phyloP scores from a whole-genome alignment of 305 asterid genomes.

The Salvia sclarea region DNA sequence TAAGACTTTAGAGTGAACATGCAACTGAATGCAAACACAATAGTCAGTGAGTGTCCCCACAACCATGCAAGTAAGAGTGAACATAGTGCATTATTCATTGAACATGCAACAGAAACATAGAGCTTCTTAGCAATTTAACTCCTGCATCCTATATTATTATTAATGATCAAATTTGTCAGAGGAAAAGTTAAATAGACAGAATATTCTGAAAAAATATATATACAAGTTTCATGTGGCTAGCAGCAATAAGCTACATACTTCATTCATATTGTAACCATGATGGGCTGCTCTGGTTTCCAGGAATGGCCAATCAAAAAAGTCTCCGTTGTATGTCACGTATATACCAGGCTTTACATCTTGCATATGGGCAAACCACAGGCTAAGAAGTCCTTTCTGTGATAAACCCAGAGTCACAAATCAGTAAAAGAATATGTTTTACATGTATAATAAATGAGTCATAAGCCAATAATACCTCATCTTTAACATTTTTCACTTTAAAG shows the following conservation, averaged over 20 bases:
- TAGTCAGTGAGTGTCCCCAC: conserved; percentile 15
- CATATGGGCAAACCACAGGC: conserved; percentile 88
- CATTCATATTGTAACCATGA: conserved; percentile 77
- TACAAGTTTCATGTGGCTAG: conserved; percentile 30
- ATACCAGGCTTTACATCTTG: conserved; percentile 94
- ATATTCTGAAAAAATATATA: conserved; percentile 2
- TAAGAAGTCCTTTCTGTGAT: conserved; percentile 79
- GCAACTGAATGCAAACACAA: conserved; percentile 6
- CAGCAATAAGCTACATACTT: conserved; percentile 53
- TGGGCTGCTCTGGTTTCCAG: conserved; percentile 84
- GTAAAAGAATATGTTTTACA: background rate
- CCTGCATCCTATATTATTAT: conserved; percentile 11
- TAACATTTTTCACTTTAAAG: conserved; percentile 83
- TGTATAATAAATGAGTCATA: background rate
- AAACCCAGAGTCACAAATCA: conserved; percentile 25
- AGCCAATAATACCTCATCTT: conserved; percentile 72
- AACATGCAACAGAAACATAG: background rate
- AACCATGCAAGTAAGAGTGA: conserved; percentile 15
- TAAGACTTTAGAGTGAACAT: conserved; percentile 22
- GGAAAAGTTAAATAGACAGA: background rate
- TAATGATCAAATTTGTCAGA: background rate
- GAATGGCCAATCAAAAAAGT: conserved; percentile 99
- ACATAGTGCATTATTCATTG: background rate
- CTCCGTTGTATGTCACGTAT: conserved; percentile 96
- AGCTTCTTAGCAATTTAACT: conserved; percentile 20